A percentile compares a stretch with the other conserved stretches of the same genome.
These are phyloP conservation scores for Speleostelium caveatum DNA, from an alignment of 78 protist genomes.

Conservation along the genomic window DNA sequence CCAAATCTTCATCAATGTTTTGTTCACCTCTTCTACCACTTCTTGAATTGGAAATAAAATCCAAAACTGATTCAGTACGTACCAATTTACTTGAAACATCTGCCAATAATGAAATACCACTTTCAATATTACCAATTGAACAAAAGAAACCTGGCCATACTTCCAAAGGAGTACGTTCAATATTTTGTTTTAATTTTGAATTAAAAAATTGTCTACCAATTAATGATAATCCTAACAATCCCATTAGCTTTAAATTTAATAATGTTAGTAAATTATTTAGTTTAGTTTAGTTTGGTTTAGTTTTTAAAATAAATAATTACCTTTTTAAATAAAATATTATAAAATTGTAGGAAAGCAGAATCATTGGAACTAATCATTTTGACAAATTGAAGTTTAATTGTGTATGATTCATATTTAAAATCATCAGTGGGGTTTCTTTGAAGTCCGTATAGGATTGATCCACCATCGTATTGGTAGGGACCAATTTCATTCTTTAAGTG, in stretches of 20 bases:
- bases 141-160: slow-evolving; percentile 35
- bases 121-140: slow-evolving; percentile 7
- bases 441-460: not conserved
- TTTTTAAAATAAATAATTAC: not conserved
- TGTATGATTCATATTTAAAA: not conserved
- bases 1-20: not conserved
- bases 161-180: slow-evolving; percentile 25
- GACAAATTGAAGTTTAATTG: not conserved
- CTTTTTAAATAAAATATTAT: not conserved
- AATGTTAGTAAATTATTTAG: not conserved
- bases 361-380: not conserved
- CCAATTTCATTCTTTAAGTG: not conserved
- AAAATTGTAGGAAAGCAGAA: not conserved
- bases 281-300: not conserved
- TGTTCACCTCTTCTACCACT: not conserved
- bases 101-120: slow-evolving; percentile 6
- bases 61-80: slow-evolving; percentile 2
- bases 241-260: not conserved
- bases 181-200: not conserved
- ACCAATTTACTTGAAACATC: slow-evolving; percentile 21
- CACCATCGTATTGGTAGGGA: not conserved
- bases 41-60: not conserved
- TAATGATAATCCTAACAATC: not conserved
- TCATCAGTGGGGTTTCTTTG: not conserved
- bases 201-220: slow-evolving; percentile 50